phyloP scores from a whole-genome alignment of 345 rosid species.

The Melastoma malabathricum region DNA sequence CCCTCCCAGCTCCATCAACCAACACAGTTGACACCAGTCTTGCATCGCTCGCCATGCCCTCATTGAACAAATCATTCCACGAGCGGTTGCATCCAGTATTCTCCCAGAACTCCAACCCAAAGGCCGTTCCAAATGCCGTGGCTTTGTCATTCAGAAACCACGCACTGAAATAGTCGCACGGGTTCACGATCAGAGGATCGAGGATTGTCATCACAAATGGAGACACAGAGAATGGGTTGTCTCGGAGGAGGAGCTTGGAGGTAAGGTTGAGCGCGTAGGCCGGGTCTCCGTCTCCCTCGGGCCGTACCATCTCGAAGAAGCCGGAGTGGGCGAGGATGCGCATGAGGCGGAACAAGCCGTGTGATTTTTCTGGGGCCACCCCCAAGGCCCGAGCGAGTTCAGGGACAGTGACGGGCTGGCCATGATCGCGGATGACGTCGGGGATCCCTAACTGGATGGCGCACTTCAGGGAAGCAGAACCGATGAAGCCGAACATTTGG shows the following conservation, averaged over 20 bases:
- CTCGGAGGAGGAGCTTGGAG: constrained; percentile 14
- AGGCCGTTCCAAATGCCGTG: neutral
- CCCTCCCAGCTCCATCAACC: constrained; percentile 2
- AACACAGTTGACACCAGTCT: constrained; percentile 3
- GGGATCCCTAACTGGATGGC: constrained; percentile 30
- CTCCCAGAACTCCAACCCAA: constrained; percentile 10
- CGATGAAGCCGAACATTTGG: constrained; percentile 7
- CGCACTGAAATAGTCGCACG: constrained; percentile 12
- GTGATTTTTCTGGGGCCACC: constrained; percentile 12
- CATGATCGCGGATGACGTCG: constrained; percentile 25
- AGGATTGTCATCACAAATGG: neutral
- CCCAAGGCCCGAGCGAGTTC: constrained; percentile 11
- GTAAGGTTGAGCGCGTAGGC: constrained; percentile 12
- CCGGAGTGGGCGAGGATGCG: constrained; percentile 23
- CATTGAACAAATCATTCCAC: constrained; percentile 1
- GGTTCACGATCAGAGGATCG: constrained; percentile 4
- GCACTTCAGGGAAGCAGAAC: constrained; percentile 26
- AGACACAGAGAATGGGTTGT: neutral
- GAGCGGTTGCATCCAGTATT: neutral
- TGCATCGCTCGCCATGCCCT: constrained; percentile 21
- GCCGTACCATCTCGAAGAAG: constrained; percentile 9
- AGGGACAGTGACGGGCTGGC: constrained; percentile 18
- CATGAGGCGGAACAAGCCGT: constrained; percentile 18
- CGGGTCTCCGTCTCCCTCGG: neutral
- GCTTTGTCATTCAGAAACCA: constrained; percentile 17